These are phyloP conservation scores for Flagelloscypha sp. DNA, from an alignment of 768 basidiomycete genomes.

Conservation along the genomic window DNA sequence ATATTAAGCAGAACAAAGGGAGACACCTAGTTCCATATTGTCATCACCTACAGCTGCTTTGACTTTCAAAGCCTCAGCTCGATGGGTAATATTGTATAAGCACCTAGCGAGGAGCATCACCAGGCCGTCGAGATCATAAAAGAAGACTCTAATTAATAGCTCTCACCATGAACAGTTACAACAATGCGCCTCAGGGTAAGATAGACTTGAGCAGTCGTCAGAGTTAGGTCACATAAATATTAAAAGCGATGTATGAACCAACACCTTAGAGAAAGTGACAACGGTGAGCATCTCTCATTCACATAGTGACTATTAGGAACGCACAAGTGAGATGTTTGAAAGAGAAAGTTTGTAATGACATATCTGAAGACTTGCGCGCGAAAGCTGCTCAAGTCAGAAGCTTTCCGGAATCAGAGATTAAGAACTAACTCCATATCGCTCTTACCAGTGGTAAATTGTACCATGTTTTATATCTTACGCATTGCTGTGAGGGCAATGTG, in stretches of 20 bases:
- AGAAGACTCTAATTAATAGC: not conserved
- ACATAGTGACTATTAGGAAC: not conserved
- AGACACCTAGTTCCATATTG: too few species aligned
- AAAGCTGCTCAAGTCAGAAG: too few species aligned
- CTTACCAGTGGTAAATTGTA: too few species aligned
- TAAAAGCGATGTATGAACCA: not conserved
- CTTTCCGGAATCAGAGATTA: too few species aligned
- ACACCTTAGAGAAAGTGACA: not conserved
- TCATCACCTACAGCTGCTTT: too few species aligned
- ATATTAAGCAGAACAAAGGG: too few species aligned
- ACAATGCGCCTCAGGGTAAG: not conserved
- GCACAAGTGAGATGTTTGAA: not conserved
- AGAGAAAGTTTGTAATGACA: not conserved
- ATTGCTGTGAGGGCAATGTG: too few species aligned
- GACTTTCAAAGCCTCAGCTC: too few species aligned
- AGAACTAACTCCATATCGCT: too few species aligned
- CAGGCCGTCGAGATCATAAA: not conserved
- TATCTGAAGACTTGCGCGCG: constrained; percentile 1
- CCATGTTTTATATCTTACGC: too few species aligned
- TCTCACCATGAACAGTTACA: not conserved
- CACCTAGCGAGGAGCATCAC: not conserved
- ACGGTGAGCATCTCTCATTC: not conserved
- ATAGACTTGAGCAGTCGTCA: not conserved
- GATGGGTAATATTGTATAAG: constrained; percentile 1
- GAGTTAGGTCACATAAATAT: not conserved